Conservation (phyloP, 176 grass and related monocot species). For the Hordeum marinum region DNA sequence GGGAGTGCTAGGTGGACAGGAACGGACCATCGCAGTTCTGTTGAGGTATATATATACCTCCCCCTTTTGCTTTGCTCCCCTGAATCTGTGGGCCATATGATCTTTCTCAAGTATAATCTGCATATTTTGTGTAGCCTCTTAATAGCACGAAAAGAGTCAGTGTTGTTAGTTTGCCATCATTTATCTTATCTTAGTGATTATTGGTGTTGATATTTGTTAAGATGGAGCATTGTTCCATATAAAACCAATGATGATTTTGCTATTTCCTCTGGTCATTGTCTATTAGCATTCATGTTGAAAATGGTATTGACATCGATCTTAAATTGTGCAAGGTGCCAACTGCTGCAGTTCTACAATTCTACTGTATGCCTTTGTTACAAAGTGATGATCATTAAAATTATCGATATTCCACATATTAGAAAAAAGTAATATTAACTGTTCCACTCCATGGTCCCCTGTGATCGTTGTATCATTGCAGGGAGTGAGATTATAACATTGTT, state of each 20-base stretch:
- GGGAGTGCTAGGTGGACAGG: background rate
- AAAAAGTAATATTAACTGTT: background rate
- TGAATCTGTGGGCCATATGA: background rate
- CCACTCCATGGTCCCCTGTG: background rate
- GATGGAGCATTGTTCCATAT: background rate
- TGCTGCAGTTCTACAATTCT: background rate
- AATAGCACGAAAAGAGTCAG: background rate
- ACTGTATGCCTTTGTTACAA: background rate
- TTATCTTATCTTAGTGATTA: background rate
- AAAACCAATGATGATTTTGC: background rate
- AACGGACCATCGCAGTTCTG: background rate
- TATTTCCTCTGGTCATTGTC: background rate
- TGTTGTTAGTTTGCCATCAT: background rate
- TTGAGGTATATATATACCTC: conserved; percentile 3
- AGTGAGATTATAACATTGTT: background rate
- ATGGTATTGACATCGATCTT: background rate
- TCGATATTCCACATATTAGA: background rate
- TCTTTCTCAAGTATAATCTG: background rate
- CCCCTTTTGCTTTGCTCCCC: background rate
- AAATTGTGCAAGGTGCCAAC: background rate
- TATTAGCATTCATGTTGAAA: background rate
- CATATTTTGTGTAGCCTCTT: background rate
- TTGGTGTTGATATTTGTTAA: background rate
- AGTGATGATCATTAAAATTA: background rate
- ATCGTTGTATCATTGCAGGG: background rate